Evolutionary conservation across 208 protist genomes (phyloP), one percentile per base, ranked within the genome.

Genomic region (Porcisia hertigi): DNA sequence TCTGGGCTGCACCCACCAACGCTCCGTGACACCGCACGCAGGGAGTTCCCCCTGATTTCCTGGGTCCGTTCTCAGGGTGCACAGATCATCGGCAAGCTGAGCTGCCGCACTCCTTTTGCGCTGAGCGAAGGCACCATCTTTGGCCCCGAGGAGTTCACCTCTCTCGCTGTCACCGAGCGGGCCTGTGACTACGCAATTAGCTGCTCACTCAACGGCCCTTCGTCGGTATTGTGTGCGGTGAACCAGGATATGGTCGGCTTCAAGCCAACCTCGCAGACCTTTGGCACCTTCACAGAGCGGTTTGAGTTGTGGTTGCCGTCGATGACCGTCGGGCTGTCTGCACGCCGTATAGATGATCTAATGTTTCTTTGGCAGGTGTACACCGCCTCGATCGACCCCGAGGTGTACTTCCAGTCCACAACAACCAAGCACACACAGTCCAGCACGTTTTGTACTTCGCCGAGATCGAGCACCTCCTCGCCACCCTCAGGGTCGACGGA

Each of bases 221-320:
- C 90, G 5, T 86, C 90, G 12, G 69, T 97, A 52, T 82, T 84
- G n/a, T 89, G 85, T 63, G 82, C 85, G 18, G 79, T 81, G n/a
- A 57, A 82, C 39, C 87, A 94, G 77, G 88, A 94, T 74, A 81
- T 95, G 60, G 86, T 91, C 0, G 91, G 88, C 76, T 97, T 95
- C 88, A 97, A 97, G 73, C 91, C 93, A 25, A 97, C 93, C 41
- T 81, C 91, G 23, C 93, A 95, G 76, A 94, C 90, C 59, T 94
- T 97, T 54, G 88, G 88, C 70, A 94, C 91, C 23, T 94, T 93
- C 79, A 93, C 93, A 14, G 85, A 91, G 60, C 78, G 82, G 34
- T 92, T 91, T 75, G 75, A 86, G 65, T 74, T 92, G 57, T 57
- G 79, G 45, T 82, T 94, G 67, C 87, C 91, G 25, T 93, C 88